Base-by-base conservation (phyloP, 2,329 filamentous ascomycete genomes). In the Phoma sp. region DNA sequence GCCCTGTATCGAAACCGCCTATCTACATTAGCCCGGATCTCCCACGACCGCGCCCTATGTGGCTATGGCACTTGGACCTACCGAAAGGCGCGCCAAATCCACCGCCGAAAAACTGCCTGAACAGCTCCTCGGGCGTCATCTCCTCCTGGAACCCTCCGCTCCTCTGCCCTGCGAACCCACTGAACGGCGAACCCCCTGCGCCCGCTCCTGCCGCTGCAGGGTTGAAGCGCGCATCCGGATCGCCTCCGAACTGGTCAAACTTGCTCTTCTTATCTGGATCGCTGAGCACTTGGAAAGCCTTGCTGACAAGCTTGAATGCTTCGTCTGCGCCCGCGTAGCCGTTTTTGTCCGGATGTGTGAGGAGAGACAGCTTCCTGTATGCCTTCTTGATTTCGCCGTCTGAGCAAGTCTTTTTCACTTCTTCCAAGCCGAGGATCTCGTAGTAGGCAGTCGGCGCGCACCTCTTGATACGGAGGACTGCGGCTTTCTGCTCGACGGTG, bases 321-420 rank as follows among this genome's bases (percentile, higher is more conserved):
- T 99, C 95, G 74, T 97, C 95, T 50, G 95, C 93, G 56, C 96
- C 87, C 33, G 93, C 88, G 74, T 97, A 93, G 45, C 93, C 93
- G 82, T 99, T 99, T 82, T 99, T 99, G 81, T 99, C 95, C 60
- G 95, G 95, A 81, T 99, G 95, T 55, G 95, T 99, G 70, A 98
- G 82, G 68, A 99, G 80, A 72, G 90, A 95, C 73, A 96, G 83
- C 79, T 96, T 98, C 70, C 93, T 86, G 78, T 99, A 99, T 6
- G 95, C 93, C 80, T 98, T 98, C 77, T 98, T 99, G 73, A 99
- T 92, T 69, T 98, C 93, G 58, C 82, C 77, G 65, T 98, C 93
- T 43, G 86, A 86, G 68, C 85, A 88, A 18, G 86, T 84, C 52
- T 82, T 78, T 65, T 83, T 83, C 35, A 88, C 80, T 59, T 81